Evolutionary conservation across 1,284 basidiomycete species (phyloP).

Genomic region (Apiotrichum laibachii): DNA sequence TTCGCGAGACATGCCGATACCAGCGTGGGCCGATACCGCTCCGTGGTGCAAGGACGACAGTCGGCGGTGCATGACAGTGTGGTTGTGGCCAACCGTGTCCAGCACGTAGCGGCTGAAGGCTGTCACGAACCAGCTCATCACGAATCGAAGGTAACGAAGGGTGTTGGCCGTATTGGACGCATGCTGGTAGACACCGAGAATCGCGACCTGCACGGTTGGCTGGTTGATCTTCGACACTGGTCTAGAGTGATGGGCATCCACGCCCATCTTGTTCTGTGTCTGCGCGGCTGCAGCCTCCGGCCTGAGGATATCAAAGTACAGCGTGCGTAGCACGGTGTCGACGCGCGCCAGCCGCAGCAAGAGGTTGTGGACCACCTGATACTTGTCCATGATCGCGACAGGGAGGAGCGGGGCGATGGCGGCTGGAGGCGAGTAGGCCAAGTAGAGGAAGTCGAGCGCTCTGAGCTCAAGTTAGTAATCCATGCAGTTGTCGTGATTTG

Average conservation of each 20-base stretch:
- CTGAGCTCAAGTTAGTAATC: constrained; percentile 45
- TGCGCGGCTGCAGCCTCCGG: constrained; percentile 2
- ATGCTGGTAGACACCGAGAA: constrained; percentile 56
- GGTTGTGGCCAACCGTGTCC: constrained; percentile 70
- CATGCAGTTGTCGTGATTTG: constrained; percentile 45
- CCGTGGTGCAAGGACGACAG: constrained; percentile 31
- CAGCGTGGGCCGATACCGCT: not conserved
- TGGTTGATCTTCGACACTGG: constrained; percentile 8
- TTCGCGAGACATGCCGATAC: constrained; percentile 19
- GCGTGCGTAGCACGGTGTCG: constrained; percentile 64
- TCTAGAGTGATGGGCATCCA: constrained; percentile 23
- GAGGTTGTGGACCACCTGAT: constrained; percentile 74
- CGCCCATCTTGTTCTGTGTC: constrained; percentile 26
- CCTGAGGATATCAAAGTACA: constrained; percentile 56
- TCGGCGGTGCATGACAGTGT: constrained; percentile 63
- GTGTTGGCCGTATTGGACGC: constrained; percentile 57
- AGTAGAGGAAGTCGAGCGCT: constrained; percentile 80
- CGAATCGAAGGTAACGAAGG: constrained; percentile 67
- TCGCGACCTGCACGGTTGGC: constrained; percentile 2
- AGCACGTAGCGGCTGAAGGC: constrained; percentile 67
- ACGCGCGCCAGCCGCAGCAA: constrained; percentile 73
- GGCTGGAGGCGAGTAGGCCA: constrained; percentile 76
- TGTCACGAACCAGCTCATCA: constrained; percentile 66
- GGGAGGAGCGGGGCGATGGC: constrained; percentile 70
- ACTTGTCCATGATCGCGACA: constrained; percentile 68